phyloP scores from a whole-genome alignment of 2,329 filamentous ascomycete species.

The Paracamarosporium sp. region DNA sequence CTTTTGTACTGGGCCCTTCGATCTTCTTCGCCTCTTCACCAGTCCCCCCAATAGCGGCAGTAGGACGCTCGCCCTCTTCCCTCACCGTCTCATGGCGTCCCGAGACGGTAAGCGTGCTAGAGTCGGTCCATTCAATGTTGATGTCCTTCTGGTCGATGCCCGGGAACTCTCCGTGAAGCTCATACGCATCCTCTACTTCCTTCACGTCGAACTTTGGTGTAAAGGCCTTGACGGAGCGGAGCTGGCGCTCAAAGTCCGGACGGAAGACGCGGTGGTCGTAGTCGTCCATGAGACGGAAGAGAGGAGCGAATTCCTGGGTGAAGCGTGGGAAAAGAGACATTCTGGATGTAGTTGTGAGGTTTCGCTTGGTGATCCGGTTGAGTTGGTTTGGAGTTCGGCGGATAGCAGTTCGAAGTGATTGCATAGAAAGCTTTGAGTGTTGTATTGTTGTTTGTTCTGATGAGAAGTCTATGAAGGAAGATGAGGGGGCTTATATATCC shows the following conservation, averaged over 20 bases:
- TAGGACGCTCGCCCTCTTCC: conserved; percentile 60
- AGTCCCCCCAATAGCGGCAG: conserved; percentile 48
- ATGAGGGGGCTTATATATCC: conserved; percentile 15
- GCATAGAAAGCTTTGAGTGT: conserved; percentile 40
- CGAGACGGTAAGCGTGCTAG: conserved; percentile 73
- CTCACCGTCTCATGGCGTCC: conserved; percentile 72
- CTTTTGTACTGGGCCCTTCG: conserved; percentile 29
- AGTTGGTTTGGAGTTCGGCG: conserved; percentile 39
- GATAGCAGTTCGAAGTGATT: conserved; percentile 43
- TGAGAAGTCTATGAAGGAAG: conserved; percentile 19
- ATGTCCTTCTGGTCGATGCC: conserved; percentile 77
- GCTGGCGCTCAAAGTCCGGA: conserved; percentile 26
- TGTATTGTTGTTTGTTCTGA: conserved; percentile 29
- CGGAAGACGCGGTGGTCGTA: conserved; percentile 48
- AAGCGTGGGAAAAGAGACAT: conserved; percentile 54
- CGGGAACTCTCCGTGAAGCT: conserved; percentile 81
- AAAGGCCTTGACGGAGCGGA: conserved; percentile 61
- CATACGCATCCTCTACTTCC: conserved; percentile 72
- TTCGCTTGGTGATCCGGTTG: conserved; percentile 29
- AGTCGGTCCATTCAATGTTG: conserved; percentile 79
- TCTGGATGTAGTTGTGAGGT: conserved; percentile 29
- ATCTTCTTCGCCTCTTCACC: conserved; percentile 42
- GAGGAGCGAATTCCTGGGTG: conserved; percentile 49
- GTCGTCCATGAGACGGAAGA: conserved; percentile 58
- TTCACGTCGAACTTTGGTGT: conserved; percentile 80